A percentile compares a stretch with the other conserved stretches of the same genome.
These are phyloP conservation scores for Pestalotiopsis sp. DNA, from an alignment of 2,329 filamentous ascomycete genomes.

Conservation along the genomic window DNA sequence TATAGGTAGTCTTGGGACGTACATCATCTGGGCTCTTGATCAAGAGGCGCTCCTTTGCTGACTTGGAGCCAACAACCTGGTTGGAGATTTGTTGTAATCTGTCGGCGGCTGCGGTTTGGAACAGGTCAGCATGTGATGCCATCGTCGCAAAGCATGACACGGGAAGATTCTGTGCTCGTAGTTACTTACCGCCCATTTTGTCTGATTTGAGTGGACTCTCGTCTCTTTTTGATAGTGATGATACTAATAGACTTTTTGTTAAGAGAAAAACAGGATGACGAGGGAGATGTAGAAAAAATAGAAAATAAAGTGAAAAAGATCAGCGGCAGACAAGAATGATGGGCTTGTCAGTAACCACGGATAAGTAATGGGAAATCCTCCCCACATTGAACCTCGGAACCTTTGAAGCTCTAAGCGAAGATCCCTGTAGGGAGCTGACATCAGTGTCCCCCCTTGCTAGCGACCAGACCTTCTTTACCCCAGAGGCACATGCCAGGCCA, in stretches of 20 bases:
- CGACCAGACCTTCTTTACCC: not conserved
- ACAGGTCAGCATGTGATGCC: slow-evolving; percentile 8
- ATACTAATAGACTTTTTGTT: not conserved
- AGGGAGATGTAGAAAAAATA: not conserved
- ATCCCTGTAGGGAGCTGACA: slow-evolving; percentile 10
- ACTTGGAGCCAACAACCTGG: slow-evolving; percentile 55
- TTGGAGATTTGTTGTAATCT: slow-evolving; percentile 62
- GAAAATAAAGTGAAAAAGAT: not conserved
- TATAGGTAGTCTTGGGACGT: slow-evolving; percentile 26
- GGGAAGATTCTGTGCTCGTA: not conserved
- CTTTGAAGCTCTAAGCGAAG: slow-evolving; percentile 5
- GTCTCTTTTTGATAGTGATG: not conserved
- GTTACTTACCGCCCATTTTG: slow-evolving; percentile 25
- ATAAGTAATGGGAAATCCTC: not conserved
- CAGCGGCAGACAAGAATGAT: not conserved
- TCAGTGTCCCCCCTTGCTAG: slow-evolving; percentile 2
- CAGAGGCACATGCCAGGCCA: slow-evolving; percentile 9
- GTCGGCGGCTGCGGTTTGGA: slow-evolving; percentile 49
- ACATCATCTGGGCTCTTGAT: slow-evolving; percentile 71
- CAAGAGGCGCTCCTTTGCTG: slow-evolving; percentile 58
- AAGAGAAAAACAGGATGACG: not conserved
- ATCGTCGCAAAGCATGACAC: not conserved
- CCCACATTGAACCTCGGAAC: slow-evolving; percentile 12
- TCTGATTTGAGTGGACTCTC: not conserved
- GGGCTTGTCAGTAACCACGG: not conserved